Conservation (phyloP, 2,329 filamentous ascomycete genomes). For the Penicillium sp. region DNA sequence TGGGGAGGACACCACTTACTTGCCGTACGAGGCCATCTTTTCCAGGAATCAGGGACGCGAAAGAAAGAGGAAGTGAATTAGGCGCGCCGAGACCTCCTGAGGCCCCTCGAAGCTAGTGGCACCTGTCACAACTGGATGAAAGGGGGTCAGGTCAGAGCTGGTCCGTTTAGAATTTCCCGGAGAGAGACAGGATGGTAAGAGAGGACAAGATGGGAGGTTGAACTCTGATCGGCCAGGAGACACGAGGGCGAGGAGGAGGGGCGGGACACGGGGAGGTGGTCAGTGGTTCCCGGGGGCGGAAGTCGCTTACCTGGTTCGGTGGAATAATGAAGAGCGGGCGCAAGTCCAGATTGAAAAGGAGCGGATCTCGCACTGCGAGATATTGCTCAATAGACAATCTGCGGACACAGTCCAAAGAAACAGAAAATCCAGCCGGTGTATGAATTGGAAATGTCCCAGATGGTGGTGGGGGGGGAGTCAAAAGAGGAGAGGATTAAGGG, state of each 20-base stretch:
- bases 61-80: constrained; percentile 27
- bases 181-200: not conserved
- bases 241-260: constrained; percentile 9
- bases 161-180: not conserved
- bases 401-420: not conserved
- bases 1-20: constrained; percentile 37
- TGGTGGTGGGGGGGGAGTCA: not conserved
- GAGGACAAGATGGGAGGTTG: not conserved
- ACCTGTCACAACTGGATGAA: constrained; percentile 8
- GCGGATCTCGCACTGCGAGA: constrained; percentile 36
- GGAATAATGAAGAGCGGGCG: not conserved
- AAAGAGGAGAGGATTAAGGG: constrained; percentile 2
- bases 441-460: constrained; percentile 8
- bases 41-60: constrained; percentile 14
- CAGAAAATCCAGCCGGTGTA: constrained; percentile 21
- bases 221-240: constrained; percentile 3
- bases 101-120: constrained; percentile 25
- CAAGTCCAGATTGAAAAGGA: constrained; percentile 12
- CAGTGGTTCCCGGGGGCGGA: not conserved
- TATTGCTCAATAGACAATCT: constrained; percentile 16
- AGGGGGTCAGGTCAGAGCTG: constrained; percentile 19
- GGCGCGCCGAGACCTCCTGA: constrained; percentile 34
- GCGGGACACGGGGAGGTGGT: not conserved
- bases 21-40: constrained; percentile 44
- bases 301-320: constrained; percentile 13